Base-by-base conservation (phyloP, 352 stramenopile genomes). In the Phytophthora pistaciae region DNA sequence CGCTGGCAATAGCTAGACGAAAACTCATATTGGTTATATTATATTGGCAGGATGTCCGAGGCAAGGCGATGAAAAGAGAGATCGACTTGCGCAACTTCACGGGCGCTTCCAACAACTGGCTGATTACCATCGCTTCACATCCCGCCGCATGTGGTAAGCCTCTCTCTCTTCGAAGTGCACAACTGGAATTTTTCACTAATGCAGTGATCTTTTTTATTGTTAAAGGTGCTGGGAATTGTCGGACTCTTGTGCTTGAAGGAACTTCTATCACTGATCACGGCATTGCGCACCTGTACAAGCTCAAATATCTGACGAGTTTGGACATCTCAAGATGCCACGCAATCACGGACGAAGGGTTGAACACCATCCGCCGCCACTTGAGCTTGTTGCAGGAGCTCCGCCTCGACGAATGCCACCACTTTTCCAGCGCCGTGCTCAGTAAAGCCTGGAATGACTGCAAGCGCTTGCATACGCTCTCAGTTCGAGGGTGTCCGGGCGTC, bases 371-470 rank as follows among this genome's bases (percentile, higher is more conserved):
- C 0, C 82, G 84, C 0, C 70, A 86, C 11, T 73, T 90, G 36
- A 82, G 62, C 3, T 69, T 77, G 9, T 58, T 94, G 8, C 72
- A 88, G 14, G 73, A 82, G 50, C 67, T 94, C 0, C 54, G 80
- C 29, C 75, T 93, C 48, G 76, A 83, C 44, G 87, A 93, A 18
- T 92, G 83, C 42, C 79, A 83, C 16, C 84, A 91, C 36, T 88
- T 94, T 25, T 84, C 82, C 11, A 77, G 68, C 29, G 64, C 74
- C n/a, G 68, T 75, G 27, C 68, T 94, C 5, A 73, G 64, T 20
- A 78, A 87, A 36, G 31, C 87, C 2, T 94, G 87, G 87, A 79
- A 72, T 9, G 82, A 91, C 66, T 92, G 87, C 64, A 77, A 63
- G 16, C 73, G 68, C 6, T 64, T 94, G 5, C 85, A 88, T 50